These are phyloP conservation scores for Rhodomyrtus psidioides DNA, from an alignment of 441 rosid species.

Conservation along the genomic window DNA sequence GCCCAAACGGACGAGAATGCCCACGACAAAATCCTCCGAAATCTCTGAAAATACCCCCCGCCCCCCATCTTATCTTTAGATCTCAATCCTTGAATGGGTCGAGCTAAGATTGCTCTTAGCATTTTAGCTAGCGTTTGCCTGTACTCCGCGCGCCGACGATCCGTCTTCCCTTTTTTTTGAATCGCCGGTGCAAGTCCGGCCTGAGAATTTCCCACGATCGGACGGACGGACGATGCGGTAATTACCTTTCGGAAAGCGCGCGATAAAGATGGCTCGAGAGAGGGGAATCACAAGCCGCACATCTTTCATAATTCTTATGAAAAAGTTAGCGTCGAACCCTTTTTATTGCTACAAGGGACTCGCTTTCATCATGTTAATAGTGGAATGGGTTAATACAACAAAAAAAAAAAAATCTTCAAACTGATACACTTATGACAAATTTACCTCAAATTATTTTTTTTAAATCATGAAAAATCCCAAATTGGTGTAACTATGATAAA, in stretches of 20 bases:
- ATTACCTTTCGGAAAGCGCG: too few species aligned
- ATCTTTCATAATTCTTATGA: rapidly evolving
- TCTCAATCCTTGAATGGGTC: background rate
- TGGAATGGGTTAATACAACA: background rate
- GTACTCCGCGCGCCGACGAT: background rate
- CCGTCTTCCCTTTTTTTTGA: background rate
- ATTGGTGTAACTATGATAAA: too few species aligned
- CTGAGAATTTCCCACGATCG: background rate
- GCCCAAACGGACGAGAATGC: background rate
- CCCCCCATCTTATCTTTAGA: too few species aligned
- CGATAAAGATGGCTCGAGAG: too few species aligned
- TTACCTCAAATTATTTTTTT: too few species aligned
- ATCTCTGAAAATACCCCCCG: background rate
- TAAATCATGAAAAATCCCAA: too few species aligned
- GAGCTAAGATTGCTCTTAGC: background rate
- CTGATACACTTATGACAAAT: too few species aligned
- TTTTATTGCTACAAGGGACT: background rate
- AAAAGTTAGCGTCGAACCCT: too few species aligned
- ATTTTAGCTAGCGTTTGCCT: background rate
- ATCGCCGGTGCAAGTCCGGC: background rate
- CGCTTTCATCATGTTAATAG: rapidly evolving
- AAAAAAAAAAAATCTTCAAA: too few species aligned
- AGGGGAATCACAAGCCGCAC: background rate
- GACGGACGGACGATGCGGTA: too few species aligned
- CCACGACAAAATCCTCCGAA: background rate